Evolutionary conservation across 1,284 basidiomycete species (phyloP).

Genomic region (Ustilago crameri): DNA sequence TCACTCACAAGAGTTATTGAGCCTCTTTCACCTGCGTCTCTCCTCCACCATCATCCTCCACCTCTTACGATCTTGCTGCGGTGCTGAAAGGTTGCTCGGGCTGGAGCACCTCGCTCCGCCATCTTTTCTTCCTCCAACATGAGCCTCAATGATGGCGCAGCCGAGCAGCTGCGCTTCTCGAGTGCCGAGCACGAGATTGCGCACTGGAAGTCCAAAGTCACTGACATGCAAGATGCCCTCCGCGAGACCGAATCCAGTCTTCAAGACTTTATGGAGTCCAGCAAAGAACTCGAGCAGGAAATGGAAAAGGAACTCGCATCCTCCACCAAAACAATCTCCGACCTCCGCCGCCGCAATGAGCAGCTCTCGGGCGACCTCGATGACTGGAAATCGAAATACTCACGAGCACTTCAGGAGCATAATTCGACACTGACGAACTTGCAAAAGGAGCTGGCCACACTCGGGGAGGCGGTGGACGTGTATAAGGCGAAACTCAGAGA

Average conservation of each 20-base stretch:
- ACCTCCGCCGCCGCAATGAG: constrained; percentile 55
- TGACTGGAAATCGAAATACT: constrained; percentile 66
- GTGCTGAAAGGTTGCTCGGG: constrained; percentile 12
- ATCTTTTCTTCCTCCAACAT: constrained; percentile 16
- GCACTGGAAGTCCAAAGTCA: constrained; percentile 60
- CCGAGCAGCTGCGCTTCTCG: constrained; percentile 53
- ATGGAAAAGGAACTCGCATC: constrained; percentile 63
- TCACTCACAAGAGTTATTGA: too few species aligned
- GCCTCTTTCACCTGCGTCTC: too few species aligned
- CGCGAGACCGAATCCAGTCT: constrained; percentile 58
- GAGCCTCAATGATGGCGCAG: constrained; percentile 43
- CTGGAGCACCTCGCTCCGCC: constrained; percentile 25
- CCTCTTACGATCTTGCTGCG: constrained; percentile 1
- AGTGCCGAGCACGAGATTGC: constrained; percentile 57
- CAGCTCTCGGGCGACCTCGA: constrained; percentile 56
- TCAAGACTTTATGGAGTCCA: constrained; percentile 63
- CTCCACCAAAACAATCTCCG: constrained; percentile 46
- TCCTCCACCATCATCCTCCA: too few species aligned
- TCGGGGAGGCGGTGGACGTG: constrained; percentile 59
- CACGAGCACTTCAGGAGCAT: constrained; percentile 59
- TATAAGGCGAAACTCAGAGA: constrained; percentile 65
- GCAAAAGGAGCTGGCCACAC: constrained; percentile 53
- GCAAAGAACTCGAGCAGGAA: constrained; percentile 65
- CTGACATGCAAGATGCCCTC: constrained; percentile 59
- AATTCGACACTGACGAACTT: constrained; percentile 57